These are phyloP conservation scores for Trametes punicea DNA, from an alignment of 768 basidiomycete genomes.

Conservation along the genomic window DNA sequence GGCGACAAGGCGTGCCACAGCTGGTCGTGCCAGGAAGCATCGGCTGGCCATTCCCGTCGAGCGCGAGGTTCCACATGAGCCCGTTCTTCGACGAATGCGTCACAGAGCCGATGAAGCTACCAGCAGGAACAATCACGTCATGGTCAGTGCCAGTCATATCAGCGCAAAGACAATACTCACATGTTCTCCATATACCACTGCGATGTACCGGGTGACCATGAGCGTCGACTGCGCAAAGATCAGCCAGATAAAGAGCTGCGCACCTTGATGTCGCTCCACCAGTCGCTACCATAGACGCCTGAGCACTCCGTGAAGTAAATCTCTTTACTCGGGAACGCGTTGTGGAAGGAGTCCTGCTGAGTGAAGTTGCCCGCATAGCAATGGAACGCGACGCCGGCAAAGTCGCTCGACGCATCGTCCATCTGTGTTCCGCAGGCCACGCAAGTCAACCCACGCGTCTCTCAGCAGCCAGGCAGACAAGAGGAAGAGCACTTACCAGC, in stretches of 20 bases:
- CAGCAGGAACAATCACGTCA: slow-evolving; percentile 17
- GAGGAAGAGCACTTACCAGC: slow-evolving; percentile 41
- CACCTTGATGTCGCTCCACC: slow-evolving; percentile 82
- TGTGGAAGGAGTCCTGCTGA: slow-evolving; percentile 55
- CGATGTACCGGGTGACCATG: not conserved
- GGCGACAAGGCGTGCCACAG: slow-evolving; percentile 64
- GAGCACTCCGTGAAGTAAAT: slow-evolving; percentile 61
- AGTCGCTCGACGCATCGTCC: slow-evolving; percentile 52
- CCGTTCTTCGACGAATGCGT: slow-evolving; percentile 42
- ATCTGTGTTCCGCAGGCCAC: slow-evolving; percentile 36
- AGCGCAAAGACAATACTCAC: slow-evolving; percentile 32
- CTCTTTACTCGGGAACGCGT: slow-evolving; percentile 57
- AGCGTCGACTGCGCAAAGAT: not conserved
- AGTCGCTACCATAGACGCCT: slow-evolving; percentile 64
- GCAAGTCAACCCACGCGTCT: too few species aligned
- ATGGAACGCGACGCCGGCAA: slow-evolving; percentile 69
- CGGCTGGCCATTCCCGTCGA: slow-evolving; percentile 61
- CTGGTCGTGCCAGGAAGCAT: slow-evolving; percentile 61
- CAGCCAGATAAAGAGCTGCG: not conserved
- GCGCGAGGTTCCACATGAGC: slow-evolving; percentile 75
- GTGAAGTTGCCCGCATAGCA: slow-evolving; percentile 60
- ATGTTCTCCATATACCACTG: slow-evolving; percentile 73
- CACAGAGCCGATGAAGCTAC: slow-evolving; percentile 40
- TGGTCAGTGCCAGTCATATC: not conserved
- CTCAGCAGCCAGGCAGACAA: not conserved